phyloP scores from a whole-genome alignment of 2,329 filamentous ascomycete genomes.

The Arthrobotrys conoides region DNA sequence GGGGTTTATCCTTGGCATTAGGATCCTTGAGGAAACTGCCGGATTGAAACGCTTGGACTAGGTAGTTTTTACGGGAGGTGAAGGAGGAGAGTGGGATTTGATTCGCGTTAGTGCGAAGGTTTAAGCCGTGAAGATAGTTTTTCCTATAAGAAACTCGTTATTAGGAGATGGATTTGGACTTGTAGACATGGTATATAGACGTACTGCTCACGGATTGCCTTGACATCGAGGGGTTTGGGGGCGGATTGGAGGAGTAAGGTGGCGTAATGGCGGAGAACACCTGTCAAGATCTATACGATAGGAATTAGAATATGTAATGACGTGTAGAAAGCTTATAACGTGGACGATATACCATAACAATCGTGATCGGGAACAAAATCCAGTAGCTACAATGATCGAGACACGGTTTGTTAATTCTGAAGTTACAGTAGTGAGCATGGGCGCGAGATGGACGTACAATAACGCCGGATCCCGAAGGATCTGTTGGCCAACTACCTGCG shows the following conservation, averaged over 20 bases:
- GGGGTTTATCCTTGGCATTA: slow-evolving; percentile 85
- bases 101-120: slow-evolving; percentile 84
- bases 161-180: not conserved
- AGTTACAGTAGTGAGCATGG: slow-evolving; percentile 29
- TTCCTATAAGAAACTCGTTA: slow-evolving; percentile 66
- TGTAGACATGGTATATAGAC: slow-evolving; percentile 22
- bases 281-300: slow-evolving; percentile 80
- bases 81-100: slow-evolving; percentile 84
- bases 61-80: slow-evolving; percentile 81
- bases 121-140: slow-evolving; percentile 84
- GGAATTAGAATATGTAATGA: not conserved
- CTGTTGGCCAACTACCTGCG: slow-evolving; percentile 87
- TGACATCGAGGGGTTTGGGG: slow-evolving; percentile 84
- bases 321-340: not conserved
- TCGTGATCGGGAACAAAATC: slow-evolving; percentile 96
- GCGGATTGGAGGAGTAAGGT: slow-evolving; percentile 88
- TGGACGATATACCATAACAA: slow-evolving; percentile 82
- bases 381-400: slow-evolving; percentile 79
- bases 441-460: slow-evolving; percentile 76
- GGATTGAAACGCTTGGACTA: slow-evolving; percentile 84
- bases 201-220: slow-evolving; percentile 84
- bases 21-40: slow-evolving; percentile 92
- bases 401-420: slow-evolving; percentile 61
- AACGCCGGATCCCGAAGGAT: slow-evolving; percentile 98
- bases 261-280: slow-evolving; percentile 95